Base-by-base conservation (phyloP, 345 rosid species). In the Angophora floribunda region DNA sequence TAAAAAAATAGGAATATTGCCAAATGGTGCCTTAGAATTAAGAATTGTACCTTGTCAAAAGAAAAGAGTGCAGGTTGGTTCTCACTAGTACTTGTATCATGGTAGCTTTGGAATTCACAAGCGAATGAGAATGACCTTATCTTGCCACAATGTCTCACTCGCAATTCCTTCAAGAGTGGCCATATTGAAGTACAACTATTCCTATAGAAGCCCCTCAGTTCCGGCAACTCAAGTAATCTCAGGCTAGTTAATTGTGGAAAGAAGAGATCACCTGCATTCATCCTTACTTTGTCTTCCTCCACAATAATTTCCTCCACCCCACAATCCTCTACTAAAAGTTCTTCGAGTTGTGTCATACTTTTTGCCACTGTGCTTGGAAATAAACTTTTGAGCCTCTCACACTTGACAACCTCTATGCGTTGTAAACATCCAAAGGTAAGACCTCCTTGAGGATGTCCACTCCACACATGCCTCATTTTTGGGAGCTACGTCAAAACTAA, bases 401-500 rank as follows among this genome's bases (percentile, higher is more conserved):
- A 65, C 3, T 7, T 7, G 8, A 6, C 9, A 6, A 30, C 36
- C 9, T 6, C 1, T 5, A 65, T 3, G 9, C 4, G 13, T 30
- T 1, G 41, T 3, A 65, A 30, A 19, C 4, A 0, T n/a, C 19
- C 41, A n/a, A n/a, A 65, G 19, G 9, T 6, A 7, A 65, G 75
- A 30, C 9, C 9, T 2, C 41, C 75, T 6, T 1, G 41, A 65
- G 19, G 75, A 30, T 13, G 2, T 7, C 19, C 41, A n/a, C 75
- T 65, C 75, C 75, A 65, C 19, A 65, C 21, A 1, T 65, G 75
- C 75, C 13, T 65, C 75, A 65, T 65, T 65, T 65, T 65, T 14
- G 19, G 75, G 41, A 30, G 75, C 2, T 3, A 5, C 2, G 0
- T 3, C 1, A 65, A 7, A 65, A 7, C 17, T 65, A 65, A 13